Conservation (phyloP, 169 alveolate genomes). For the Babesia ovata region DNA sequence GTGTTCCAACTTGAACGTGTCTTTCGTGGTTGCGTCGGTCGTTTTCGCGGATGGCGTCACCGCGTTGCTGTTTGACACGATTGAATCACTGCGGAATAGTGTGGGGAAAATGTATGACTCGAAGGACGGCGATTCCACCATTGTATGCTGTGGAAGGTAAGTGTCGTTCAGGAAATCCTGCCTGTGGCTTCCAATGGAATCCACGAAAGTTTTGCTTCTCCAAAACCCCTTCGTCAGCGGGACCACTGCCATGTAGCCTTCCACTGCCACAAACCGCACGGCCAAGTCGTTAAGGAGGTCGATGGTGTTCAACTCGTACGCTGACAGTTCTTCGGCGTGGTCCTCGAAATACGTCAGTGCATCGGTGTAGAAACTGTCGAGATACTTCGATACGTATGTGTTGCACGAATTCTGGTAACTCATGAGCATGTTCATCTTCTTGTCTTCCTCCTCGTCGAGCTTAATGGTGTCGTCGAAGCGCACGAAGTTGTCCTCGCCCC, state of each 20-base stretch:
- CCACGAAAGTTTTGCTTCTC: neutral
- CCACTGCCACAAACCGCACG: conserved; percentile 55
- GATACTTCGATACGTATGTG: conserved; percentile 34
- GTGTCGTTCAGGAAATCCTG: conserved; percentile 7
- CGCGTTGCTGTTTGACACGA: neutral
- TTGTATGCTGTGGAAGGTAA: neutral
- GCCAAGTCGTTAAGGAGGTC: conserved; percentile 52
- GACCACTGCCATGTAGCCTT: conserved; percentile 27
- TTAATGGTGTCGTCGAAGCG: conserved; percentile 28
- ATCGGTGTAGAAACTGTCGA: conserved; percentile 37
- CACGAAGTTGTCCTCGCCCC: conserved; percentile 36
- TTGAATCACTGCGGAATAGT: conserved; percentile 4
- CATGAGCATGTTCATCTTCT: conserved; percentile 34
- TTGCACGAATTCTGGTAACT: conserved; percentile 42
- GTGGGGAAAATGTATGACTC: conserved; percentile 12
- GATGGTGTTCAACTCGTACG: conserved; percentile 24
- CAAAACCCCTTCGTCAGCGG: conserved; percentile 46
- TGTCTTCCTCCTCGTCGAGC: conserved; percentile 31
- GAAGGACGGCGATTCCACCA: neutral
- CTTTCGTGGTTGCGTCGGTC: neutral
- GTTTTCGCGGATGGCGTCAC: neutral
- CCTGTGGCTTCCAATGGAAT: neutral
- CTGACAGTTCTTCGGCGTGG: conserved; percentile 17
- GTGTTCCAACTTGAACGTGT: conserved; percentile 18
- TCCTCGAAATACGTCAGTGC: conserved; percentile 48